Evolutionary conservation across 139 green algal genomes (phyloP), one percentile per base, ranked within the genome.

Genomic region (Zygnema cylindricum): DNA sequence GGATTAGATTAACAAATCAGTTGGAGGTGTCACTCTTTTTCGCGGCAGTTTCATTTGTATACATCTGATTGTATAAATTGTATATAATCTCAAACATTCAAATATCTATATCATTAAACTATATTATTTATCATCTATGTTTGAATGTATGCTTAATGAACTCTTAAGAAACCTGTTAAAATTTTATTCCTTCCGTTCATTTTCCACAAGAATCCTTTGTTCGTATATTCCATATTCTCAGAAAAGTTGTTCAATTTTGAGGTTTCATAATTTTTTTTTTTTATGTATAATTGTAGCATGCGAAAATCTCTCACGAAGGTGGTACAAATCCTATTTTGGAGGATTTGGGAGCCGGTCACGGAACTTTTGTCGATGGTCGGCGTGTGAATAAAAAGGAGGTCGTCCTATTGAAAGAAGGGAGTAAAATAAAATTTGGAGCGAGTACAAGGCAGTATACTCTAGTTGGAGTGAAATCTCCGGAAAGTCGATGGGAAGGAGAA

Each of bases 251-350:
- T 35, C 57, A n/a, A n/a, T n/a, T n/a, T n/a, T n/a, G n/a, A n/a
- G n/a, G n/a, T n/a, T 73, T 73, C 30, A 30, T 73, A n/a, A n/a
- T n/a, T n/a, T n/a, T n/a, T n/a, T n/a, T n/a, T n/a, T n/a, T n/a
- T n/a, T n/a, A n/a, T n/a, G n/a, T n/a, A n/a, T n/a, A n/a, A n/a
- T 25, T 79, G 77, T 33, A 84, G 77, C 77, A 84, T 57, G 77
- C 77, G 11, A 84, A 84, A 33, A 7, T 84, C 22, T 39, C 35
- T 7, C 38, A 73, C 35, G 40, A 63, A 2, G 40, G 40, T 7
- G 40, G 77, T 16, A 42, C 36, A 55, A 54, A 84, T 3, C n/a
- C 33, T 21, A 54, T 3, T 32, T 38, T 84, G 32, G 77, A 69
- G 33, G 77, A 84, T 57, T 11, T 84, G 77, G 33, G 33, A 33